These are phyloP conservation scores for Polyporus tsugae DNA, from an alignment of 1,284 basidiomycete species.

Conservation along the genomic window DNA sequence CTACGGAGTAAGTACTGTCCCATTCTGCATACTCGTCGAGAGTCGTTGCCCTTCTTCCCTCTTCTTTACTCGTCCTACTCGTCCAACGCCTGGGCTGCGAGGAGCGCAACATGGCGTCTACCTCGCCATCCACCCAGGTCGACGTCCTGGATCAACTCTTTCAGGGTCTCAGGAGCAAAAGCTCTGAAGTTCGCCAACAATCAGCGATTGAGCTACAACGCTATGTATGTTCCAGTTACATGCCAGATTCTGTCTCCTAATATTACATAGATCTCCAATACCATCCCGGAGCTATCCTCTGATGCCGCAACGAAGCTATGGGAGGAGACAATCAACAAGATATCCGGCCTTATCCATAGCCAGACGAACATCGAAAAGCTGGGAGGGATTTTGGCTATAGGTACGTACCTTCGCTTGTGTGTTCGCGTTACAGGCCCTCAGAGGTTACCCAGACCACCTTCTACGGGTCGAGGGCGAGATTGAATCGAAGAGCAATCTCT, in stretches of 20 bases:
- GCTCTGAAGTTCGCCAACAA: conserved; percentile 66
- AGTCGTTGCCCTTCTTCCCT: background rate
- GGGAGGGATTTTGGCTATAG: conserved; percentile 86
- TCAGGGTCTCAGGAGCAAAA: conserved; percentile 67
- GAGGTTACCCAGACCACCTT: conserved; percentile 63
- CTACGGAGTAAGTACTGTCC: background rate
- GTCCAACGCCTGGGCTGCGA: background rate
- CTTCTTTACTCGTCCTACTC: background rate
- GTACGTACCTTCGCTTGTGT: conserved; percentile 49
- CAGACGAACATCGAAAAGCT: conserved; percentile 78
- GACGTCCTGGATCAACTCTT: conserved; percentile 75
- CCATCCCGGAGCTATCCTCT: conserved; percentile 78
- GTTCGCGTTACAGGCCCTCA: background rate
- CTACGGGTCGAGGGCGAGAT: conserved; percentile 77
- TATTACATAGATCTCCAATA: conserved; percentile 66
- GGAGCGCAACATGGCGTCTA: conserved; percentile 60
- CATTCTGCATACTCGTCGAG: conserved; percentile 4
- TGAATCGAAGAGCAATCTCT: conserved; percentile 80
- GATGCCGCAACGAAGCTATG: conserved; percentile 81
- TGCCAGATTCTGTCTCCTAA: conserved; percentile 10
- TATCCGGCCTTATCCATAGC: conserved; percentile 88
- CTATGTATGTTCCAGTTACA: conserved; percentile 59
- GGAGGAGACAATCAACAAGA: conserved; percentile 83
- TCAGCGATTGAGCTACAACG: conserved; percentile 73
- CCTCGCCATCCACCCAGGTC: conserved; percentile 58